Conservation (phyloP, 345 rosid species). For the Raphanus raphanistrum region DNA sequence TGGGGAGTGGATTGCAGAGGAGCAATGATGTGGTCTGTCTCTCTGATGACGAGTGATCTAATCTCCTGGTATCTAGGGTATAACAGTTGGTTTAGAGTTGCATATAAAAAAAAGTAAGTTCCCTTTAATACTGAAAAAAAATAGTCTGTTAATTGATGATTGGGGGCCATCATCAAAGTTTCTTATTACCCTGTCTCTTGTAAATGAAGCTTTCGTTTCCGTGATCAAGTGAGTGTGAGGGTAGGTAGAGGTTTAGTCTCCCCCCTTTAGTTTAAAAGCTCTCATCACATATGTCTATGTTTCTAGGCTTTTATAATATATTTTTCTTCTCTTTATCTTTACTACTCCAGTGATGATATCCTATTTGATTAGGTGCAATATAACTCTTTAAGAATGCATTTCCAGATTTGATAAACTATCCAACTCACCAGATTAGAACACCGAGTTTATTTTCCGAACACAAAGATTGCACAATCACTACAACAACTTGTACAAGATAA, state of each 20-base stretch:
- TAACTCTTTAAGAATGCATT: not conserved
- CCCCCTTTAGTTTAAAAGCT: not conserved
- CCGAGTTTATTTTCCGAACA: no score
- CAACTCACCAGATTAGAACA: no score
- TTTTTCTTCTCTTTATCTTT: not conserved
- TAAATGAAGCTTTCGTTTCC: not conserved
- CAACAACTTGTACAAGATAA: no score
- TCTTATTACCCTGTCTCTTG: not conserved
- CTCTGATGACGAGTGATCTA: slow-evolving; percentile 37
- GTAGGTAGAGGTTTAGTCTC: not conserved
- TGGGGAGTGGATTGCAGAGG: slow-evolving; percentile 16
- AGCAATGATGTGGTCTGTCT: slow-evolving; percentile 30
- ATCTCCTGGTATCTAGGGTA: not conserved
- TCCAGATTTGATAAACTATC: not conserved
- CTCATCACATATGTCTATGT: not conserved
- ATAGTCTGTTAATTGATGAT: not conserved
- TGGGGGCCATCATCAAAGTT: not conserved
- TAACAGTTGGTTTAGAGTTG: not conserved
- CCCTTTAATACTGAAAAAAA: not conserved
- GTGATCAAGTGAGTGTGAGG: not conserved
- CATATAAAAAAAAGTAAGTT: not conserved
- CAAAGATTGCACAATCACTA: no score
- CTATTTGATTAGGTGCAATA: not conserved
- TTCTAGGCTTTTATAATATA: not conserved
- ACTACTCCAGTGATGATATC: not conserved